Evolutionary conservation across 441 rosid genomes (phyloP), one percentile per base, ranked within the genome.

Genomic region (Adansonia gregorii): DNA sequence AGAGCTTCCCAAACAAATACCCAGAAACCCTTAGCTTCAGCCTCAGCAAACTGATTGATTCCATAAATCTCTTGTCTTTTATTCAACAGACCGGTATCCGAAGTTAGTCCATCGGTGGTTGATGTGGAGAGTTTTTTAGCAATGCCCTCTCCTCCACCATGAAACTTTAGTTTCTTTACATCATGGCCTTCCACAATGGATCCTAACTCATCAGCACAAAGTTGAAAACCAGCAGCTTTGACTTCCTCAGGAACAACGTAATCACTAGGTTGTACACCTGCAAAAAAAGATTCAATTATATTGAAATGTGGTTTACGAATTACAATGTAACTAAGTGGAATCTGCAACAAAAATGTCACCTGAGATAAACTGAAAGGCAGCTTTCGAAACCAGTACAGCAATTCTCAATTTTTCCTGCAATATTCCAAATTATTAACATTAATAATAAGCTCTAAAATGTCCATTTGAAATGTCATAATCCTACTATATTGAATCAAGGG

Each of bases 321-420:
- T 17, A 19, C 9, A 55, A 68, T 31, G 14, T 39, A 54, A 54
- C 58, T 14, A 54, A 14, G 58, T 4, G 51, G 49, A 27, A 54
- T 17, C 14, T 69, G 48, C 61, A 20, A 45, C 52, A 80, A 58
- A 68, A 66, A 80, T 15, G 82, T 80, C 68, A 89, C 97, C 95
- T 77, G 83, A 84, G 80, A 92, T 86, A 80, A 90, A 93, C 27
- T 93, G 98, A 82, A 90, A 81, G 15, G 97, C 97, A 3, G 97
- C 98, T 87, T 94, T 92, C 11, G 98, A 94, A 31, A 93, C 95
- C 51, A 94, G 84, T 80, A 93, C 94, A 41, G 97, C 97, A 48
- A 94, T 78, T 86, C 93, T 87, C 68, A 93, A 41, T 45, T 94
- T 94, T 83, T 93, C 95, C 98, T 94, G 81, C 56, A 73, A 73